Evolutionary conservation across 2,329 filamentous ascomycete genomes (phyloP).

Genomic region (Amesomyces nigricolor): DNA sequence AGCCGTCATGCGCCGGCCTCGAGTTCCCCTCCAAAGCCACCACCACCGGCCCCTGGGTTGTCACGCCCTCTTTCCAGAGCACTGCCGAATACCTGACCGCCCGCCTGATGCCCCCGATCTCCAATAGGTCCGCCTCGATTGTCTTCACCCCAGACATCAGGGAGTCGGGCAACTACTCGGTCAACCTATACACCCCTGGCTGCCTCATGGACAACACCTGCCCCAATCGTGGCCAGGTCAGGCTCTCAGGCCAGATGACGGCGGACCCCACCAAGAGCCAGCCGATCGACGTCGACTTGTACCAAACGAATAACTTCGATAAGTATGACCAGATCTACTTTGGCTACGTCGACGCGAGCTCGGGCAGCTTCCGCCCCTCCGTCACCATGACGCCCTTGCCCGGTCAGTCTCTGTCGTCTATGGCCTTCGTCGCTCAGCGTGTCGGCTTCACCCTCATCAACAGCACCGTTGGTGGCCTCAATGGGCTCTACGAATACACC

Average conservation of each 20-base stretch:
- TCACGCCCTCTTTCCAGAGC: constrained; percentile 62
- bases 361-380: constrained; percentile 66
- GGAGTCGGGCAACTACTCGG: constrained; percentile 84
- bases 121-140: constrained; percentile 58
- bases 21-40: constrained; percentile 61
- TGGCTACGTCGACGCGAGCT: constrained; percentile 73
- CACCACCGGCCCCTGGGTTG: constrained; percentile 66
- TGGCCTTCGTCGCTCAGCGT: constrained; percentile 84
- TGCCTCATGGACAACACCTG: constrained; percentile 79
- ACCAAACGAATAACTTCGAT: constrained; percentile 91
- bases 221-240: constrained; percentile 68
- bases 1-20: constrained; percentile 69
- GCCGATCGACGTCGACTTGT: constrained; percentile 58
- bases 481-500: constrained; percentile 86
- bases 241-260: constrained; percentile 69
- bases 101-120: constrained; percentile 50
- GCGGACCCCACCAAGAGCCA: constrained; percentile 38
- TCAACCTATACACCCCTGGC: constrained; percentile 88
- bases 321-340: constrained; percentile 93
- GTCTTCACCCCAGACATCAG: constrained; percentile 79
- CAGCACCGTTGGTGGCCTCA: constrained; percentile 67
- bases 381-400: constrained; percentile 69
- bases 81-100: constrained; percentile 72
- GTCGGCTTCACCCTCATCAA: constrained; percentile 71
- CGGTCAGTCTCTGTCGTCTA: constrained; percentile 53